phyloP scores from a whole-genome alignment of 2,329 filamentous ascomycete genomes.

The Fusarium lateritium region DNA sequence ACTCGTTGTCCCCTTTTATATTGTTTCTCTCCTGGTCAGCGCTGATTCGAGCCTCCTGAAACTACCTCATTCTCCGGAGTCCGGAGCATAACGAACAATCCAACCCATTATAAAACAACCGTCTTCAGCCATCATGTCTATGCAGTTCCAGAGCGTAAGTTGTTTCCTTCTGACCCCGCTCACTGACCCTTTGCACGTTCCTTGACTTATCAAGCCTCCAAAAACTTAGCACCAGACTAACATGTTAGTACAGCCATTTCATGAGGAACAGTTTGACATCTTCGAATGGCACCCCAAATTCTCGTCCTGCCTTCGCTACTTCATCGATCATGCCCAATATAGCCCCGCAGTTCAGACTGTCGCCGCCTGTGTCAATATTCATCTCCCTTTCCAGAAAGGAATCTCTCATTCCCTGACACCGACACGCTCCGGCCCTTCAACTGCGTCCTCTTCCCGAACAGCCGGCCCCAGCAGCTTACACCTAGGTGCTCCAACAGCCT shows the following conservation, averaged over 20 bases:
- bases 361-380: conserved; percentile 92
- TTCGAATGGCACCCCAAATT: conserved; percentile 95
- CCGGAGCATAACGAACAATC: conserved; percentile 12
- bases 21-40: conserved; percentile 9
- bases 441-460: conserved; percentile 50
- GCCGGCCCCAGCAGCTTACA: conserved; percentile 44
- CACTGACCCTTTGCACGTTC: conserved; percentile 1
- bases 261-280: conserved; percentile 77
- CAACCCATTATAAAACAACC: conserved; percentile 5
- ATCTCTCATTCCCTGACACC: conserved; percentile 57
- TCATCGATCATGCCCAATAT: conserved; percentile 92
- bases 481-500: conserved; percentile 44
- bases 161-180: conserved; percentile 13
- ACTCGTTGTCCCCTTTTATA: conserved; percentile 15
- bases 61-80: background rate
- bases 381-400: conserved; percentile 84
- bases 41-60: conserved; percentile 9
- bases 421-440: conserved; percentile 49
- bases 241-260: conserved; percentile 58
- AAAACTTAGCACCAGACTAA: conserved; percentile 31
- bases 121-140: conserved; percentile 40
- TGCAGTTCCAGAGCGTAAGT: conserved; percentile 48
- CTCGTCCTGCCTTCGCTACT: conserved; percentile 90
- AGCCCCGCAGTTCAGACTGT: conserved; percentile 86
- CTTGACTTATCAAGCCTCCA: conserved; percentile 13